phyloP scores from a whole-genome alignment of 164 flowering plant species.

The Protea cynaroides region DNA sequence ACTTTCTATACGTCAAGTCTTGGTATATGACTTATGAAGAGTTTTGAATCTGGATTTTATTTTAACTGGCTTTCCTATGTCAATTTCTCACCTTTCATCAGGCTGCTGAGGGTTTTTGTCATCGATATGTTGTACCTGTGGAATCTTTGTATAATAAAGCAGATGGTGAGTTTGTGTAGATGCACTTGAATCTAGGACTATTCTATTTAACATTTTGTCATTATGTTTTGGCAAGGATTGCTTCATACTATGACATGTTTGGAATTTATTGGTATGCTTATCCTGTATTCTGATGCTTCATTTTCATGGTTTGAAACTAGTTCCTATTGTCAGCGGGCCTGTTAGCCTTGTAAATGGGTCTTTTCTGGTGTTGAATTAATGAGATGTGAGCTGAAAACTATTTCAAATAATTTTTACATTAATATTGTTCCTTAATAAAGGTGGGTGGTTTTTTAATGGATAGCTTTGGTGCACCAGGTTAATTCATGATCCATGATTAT shows the following conservation, averaged over 20 bases:
- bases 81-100: constrained; percentile 23
- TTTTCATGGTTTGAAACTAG: too few relatives aligned
- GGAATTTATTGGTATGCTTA: neutral
- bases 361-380: too few relatives aligned
- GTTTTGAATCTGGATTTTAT: neutral
- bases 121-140: constrained; percentile 48
- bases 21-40: neutral
- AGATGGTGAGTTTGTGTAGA: constrained; percentile 64
- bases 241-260: neutral
- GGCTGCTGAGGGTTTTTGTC: constrained; percentile 98
- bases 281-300: neutral
- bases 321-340: too few relatives aligned
- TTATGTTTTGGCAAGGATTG: neutral
- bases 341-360: too few relatives aligned
- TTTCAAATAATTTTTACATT: too few relatives aligned
- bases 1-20: neutral
- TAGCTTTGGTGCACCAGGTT: too few relatives aligned
- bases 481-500: too few relatives aligned
- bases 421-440: too few relatives aligned
- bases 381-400: too few relatives aligned
- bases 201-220: neutral
- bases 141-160: constrained; percentile 46
- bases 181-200: neutral
- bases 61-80: neutral
- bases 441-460: too few relatives aligned